Evolutionary conservation across 148 eudicot genomes (phyloP), one percentile per base, ranked within the genome.

Genomic region (Rhododendron ferrugineum): DNA sequence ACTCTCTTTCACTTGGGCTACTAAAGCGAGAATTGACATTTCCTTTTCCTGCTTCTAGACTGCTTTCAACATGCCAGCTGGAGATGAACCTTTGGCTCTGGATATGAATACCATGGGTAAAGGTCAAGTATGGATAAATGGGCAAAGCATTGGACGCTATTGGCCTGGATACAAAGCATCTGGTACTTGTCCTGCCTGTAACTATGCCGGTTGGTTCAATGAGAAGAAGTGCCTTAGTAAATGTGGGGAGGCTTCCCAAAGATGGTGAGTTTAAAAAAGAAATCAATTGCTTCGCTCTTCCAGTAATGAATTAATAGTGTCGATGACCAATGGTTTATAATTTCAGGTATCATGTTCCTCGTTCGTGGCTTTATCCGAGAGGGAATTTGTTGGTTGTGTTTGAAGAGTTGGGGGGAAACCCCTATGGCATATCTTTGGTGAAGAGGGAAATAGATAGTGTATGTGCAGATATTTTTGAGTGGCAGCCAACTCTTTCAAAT

Each of bases 341-440:
- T 91, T 83, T 85, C 90, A 95, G 98, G 98, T 95, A 95, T 84
- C 98, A 95, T 73, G 92, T 95, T 56, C 98, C 98, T 40, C 94
- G 93, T 1, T 93, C 98, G 0, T 95, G 98, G 98, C 92, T 95
- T 62, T 89, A 91, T 66, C 98, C 94, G 3, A 88, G 85, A 13
- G 95, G 93, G 56, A 95, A 95, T 85, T 82, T 93, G 82, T 87
- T 95, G 93, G 96, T 95, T 44, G 94, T 92, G 26, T 87, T 95
- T 47, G 98, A 95, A 92, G 98, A 95, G 85, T 82, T 87, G 85
- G 97, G 96, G 0, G 98, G 98, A 56, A 88, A 92, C 82, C 97
- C 98, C 6, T 89, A 89, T 82, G 91, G 85, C 76, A 94, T 95
- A 78, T 87, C 95, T 15, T 89, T 95, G 86, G 95, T 94, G 83